Conservation (phyloP, 306 rosid genomes). For the Acacia crassicarpa region DNA sequence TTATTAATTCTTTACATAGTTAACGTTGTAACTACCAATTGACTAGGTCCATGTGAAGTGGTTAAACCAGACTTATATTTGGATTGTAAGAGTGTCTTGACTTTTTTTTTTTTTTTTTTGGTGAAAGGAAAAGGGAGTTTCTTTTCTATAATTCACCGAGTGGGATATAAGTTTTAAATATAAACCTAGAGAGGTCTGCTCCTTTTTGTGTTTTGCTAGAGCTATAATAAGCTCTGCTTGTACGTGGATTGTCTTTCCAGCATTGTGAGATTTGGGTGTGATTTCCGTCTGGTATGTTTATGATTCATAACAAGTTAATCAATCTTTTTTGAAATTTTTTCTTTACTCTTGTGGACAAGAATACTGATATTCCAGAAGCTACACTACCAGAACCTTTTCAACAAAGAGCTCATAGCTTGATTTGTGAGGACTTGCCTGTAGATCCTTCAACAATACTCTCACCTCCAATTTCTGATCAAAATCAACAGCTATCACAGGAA, state of each 20-base stretch:
- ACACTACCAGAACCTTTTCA: constrained; percentile 59
- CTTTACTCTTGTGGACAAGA: constrained; percentile 38
- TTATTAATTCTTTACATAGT: too few relatives aligned
- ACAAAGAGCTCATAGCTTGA: constrained; percentile 32
- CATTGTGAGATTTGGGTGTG: neutral
- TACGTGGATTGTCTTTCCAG: neutral
- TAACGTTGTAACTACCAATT: neutral
- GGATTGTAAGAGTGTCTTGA: neutral
- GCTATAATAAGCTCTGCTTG: neutral
- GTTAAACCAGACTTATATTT: neutral
- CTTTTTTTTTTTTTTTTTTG: too few relatives aligned
- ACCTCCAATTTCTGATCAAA: constrained; percentile 33
- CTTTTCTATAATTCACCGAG: neutral
- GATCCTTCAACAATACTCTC: constrained; percentile 27
- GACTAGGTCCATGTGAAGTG: neutral
- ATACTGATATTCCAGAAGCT: constrained; percentile 67
- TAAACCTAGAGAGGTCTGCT: neutral
- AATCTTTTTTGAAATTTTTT: neutral
- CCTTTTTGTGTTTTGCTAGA: constrained; percentile 12
- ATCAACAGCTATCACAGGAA: constrained; percentile 25
- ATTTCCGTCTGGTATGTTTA: constrained; percentile 7
- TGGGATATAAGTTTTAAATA: neutral
- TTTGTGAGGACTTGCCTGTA: constrained; percentile 30
- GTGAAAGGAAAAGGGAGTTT: neutral
- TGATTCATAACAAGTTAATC: constrained; percentile 12